These are phyloP conservation scores for Diaporthe sp. DNA, from an alignment of 2,329 filamentous ascomycete species.

Conservation along the genomic window DNA sequence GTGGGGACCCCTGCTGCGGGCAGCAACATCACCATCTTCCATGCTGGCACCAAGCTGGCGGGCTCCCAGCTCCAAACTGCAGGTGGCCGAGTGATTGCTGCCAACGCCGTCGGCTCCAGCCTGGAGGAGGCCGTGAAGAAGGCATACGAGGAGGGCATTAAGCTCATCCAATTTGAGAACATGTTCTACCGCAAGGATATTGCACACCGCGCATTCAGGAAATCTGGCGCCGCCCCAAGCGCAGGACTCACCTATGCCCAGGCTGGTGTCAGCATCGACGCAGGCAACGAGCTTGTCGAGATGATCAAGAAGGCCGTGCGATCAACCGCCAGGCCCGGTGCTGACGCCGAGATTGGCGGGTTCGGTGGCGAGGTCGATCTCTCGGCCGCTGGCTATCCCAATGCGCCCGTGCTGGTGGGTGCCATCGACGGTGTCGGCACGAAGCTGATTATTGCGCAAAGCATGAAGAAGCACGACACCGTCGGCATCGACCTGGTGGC, in stretches of 20 bases:
- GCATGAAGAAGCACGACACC: slow-evolving; percentile 89
- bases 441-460: slow-evolving; percentile 95
- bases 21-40: slow-evolving; percentile 83
- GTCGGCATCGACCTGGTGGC: slow-evolving; percentile 97
- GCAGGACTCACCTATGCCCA: slow-evolving; percentile 85
- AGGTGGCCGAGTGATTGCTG: slow-evolving; percentile 92
- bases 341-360: slow-evolving; percentile 93
- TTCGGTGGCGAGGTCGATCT: slow-evolving; percentile 93
- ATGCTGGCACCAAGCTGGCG: slow-evolving; percentile 84
- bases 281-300: slow-evolving; percentile 92
- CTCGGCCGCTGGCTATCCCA: slow-evolving; percentile 78
- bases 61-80: slow-evolving; percentile 78
- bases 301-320: slow-evolving; percentile 92
- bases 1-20: slow-evolving; percentile 60
- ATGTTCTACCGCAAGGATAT: slow-evolving; percentile 97
- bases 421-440: slow-evolving; percentile 97
- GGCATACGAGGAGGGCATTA: slow-evolving; percentile 84
- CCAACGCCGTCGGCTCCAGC: slow-evolving; percentile 80
- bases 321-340: slow-evolving; percentile 86
- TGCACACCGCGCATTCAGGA: slow-evolving; percentile 79
- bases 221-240: slow-evolving; percentile 46
- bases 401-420: slow-evolving; percentile 86
- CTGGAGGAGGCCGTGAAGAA: slow-evolving; percentile 87
- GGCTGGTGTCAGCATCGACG: slow-evolving; percentile 94
- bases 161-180: slow-evolving; percentile 83